Percentiles rank a stretch among this genome's conserved stretches.
These are phyloP conservation scores for Candida nanaspora DNA, from an alignment of 805 yeast genomes.

Conservation along the genomic window DNA sequence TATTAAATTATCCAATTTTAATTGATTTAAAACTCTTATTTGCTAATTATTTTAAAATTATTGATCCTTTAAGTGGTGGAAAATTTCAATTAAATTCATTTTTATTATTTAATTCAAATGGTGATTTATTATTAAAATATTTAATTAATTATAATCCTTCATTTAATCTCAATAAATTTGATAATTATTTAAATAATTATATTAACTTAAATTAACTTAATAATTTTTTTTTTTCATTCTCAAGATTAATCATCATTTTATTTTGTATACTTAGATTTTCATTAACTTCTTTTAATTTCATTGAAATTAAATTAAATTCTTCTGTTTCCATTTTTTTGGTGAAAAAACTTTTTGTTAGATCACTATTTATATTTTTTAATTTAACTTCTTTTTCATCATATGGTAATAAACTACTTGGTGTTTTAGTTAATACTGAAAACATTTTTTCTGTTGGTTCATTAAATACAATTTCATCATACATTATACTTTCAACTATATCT, in stretches of 20 bases:
- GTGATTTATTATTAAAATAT: not conserved
- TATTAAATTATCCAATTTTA: no score
- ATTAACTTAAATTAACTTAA: not conserved
- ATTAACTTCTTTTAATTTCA: conserved; percentile 22
- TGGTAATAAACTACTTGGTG: conserved; percentile 53
- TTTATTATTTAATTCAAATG: not conserved
- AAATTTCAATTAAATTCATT: not conserved
- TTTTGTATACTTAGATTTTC: conserved; percentile 17
- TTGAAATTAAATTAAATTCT: conserved; percentile 50
- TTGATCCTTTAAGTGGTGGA: not conserved
- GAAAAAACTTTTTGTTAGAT: conserved; percentile 12
- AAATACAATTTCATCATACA: conserved; percentile 88
- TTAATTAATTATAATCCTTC: not conserved
- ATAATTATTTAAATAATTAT: not conserved
- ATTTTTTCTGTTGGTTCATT: conserved; percentile 91
- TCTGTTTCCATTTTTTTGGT: conserved; percentile 52
- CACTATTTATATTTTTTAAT: conserved; percentile 7
- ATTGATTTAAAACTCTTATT: no score
- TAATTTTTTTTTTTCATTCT: conserved; percentile 22
- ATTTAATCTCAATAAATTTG: not conserved
- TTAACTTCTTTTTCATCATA: conserved; percentile 13
- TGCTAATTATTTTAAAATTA: not conserved
- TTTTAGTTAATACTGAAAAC: conserved; percentile 67
- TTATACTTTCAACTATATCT: conserved; percentile 46
- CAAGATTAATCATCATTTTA: conserved; percentile 20